These are phyloP conservation scores for Termitomyces sp. DNA, from an alignment of 768 basidiomycete genomes.

Conservation along the genomic window DNA sequence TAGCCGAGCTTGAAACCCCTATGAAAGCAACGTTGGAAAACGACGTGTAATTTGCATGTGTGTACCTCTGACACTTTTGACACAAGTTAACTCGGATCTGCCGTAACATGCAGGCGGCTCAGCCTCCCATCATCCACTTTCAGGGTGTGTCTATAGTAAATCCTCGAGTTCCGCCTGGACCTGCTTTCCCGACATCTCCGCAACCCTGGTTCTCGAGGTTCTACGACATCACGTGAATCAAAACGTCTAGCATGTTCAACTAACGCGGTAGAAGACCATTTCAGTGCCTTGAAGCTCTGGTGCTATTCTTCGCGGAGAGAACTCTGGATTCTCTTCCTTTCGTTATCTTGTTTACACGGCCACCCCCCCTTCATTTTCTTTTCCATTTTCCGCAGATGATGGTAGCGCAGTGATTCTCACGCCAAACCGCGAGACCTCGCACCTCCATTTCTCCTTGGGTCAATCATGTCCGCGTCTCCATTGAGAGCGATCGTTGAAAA, in stretches of 20 bases:
- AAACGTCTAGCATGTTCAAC: not conserved
- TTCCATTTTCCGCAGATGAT: not conserved
- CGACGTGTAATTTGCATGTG: no score
- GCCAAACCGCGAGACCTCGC: not conserved
- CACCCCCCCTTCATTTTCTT: not conserved
- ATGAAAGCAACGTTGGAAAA: no score
- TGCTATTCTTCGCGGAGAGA: not conserved
- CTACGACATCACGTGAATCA: not conserved
- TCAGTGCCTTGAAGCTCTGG: not conserved
- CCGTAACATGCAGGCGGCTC: not conserved
- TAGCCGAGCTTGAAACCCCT: not conserved
- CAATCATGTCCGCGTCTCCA: not conserved
- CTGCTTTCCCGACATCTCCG: not conserved
- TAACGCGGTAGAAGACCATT: not conserved
- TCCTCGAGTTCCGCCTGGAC: not conserved
- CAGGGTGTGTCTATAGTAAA: not conserved
- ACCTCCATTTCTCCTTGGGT: no score
- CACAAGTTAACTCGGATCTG: not conserved
- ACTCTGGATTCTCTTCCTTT: not conserved
- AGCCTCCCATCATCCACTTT: not conserved
- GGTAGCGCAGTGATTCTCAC: not conserved
- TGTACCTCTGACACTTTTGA: not conserved
- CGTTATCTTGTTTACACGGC: not conserved
- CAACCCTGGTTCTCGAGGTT: constrained; percentile 5
- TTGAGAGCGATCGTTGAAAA: not conserved